Conservation (phyloP, 306 rosid genomes). For the Phaseolus lunatus region DNA sequence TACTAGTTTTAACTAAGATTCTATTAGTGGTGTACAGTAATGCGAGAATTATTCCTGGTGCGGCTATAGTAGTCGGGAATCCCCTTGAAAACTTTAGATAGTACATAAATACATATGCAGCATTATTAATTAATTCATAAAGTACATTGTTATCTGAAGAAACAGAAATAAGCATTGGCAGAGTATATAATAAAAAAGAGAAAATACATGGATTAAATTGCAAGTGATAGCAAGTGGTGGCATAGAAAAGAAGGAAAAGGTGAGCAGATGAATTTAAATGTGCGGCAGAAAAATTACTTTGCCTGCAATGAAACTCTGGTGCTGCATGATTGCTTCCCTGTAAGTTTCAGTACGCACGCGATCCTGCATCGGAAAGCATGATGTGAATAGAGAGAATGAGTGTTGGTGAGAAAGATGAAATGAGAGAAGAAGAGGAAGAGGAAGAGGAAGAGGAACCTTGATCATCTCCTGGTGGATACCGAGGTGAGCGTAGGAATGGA, state of each 20-base stretch:
- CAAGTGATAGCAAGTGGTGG: constrained; percentile 1
- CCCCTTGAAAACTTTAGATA: neutral
- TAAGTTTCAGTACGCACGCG: constrained; percentile 90
- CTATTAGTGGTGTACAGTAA: neutral
- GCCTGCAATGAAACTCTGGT: constrained; percentile 81
- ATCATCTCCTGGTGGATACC: constrained; percentile 99
- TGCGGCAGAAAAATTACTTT: constrained; percentile 65
- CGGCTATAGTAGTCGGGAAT: too few species aligned
- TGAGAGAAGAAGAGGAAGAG: neutral
- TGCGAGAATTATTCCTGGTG: neutral
- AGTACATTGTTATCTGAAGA: neutral
- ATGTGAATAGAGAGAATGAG: too few species aligned
- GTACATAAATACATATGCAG: neutral
- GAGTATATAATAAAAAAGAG: neutral
- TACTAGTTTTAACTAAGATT: neutral
- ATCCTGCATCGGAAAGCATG: constrained; percentile 58
- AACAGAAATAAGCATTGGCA: constrained; percentile 14
- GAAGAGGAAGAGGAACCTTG: constrained; percentile 59
- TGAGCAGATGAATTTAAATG: neutral
- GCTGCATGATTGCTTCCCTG: constrained; percentile 84
- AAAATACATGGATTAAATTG: constrained; percentile 6
- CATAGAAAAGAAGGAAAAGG: neutral
- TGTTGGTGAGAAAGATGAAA: neutral
- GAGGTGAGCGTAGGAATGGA: constrained; percentile 91
- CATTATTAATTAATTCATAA: neutral